These are phyloP conservation scores for Apiotrichum siamense DNA, from an alignment of 1,284 basidiomycete genomes.

Conservation along the genomic window DNA sequence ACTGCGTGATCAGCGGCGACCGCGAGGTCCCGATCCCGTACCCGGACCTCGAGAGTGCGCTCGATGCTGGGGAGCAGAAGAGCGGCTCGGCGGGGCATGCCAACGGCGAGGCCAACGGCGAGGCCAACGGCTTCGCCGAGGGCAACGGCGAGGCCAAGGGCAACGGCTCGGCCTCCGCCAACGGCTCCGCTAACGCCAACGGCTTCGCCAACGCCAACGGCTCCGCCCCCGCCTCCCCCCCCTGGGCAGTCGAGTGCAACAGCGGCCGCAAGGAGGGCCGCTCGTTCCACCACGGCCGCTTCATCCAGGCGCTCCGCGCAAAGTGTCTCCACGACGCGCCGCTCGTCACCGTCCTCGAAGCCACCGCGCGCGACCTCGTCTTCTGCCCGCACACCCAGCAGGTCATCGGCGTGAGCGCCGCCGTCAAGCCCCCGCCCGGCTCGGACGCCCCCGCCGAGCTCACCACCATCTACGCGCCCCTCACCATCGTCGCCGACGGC, in stretches of 20 bases:
- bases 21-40: slow-evolving; percentile 69
- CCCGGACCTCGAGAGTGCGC: slow-evolving; percentile 52
- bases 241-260: slow-evolving; percentile 1
- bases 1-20: slow-evolving; percentile 66
- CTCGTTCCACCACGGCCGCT: slow-evolving; percentile 91
- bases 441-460: slow-evolving; percentile 14
- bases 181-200: slow-evolving; percentile 5
- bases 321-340: slow-evolving; percentile 53
- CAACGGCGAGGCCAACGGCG: slow-evolving; percentile 10
- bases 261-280: slow-evolving; percentile 55
- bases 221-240: background rate
- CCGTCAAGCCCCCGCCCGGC: slow-evolving; percentile 36
- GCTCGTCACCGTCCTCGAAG: slow-evolving; percentile 68
- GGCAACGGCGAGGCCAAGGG: background rate
- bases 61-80: slow-evolving; percentile 2
- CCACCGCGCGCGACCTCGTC: slow-evolving; percentile 69
- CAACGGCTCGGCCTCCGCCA: slow-evolving; percentile 5
- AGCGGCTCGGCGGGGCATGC: background rate
- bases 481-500: slow-evolving; percentile 89
- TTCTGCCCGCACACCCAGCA: slow-evolving; percentile 56
- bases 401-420: slow-evolving; percentile 61
- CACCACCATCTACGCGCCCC: slow-evolving; percentile 55
- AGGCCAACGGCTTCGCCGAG: slow-evolving; percentile 5
- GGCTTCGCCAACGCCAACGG: slow-evolving; percentile 8
- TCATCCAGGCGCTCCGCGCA: slow-evolving; percentile 71